These are phyloP conservation scores for Rhizopogon salebrosus DNA, from an alignment of 768 basidiomycete genomes.

Conservation along the genomic window DNA sequence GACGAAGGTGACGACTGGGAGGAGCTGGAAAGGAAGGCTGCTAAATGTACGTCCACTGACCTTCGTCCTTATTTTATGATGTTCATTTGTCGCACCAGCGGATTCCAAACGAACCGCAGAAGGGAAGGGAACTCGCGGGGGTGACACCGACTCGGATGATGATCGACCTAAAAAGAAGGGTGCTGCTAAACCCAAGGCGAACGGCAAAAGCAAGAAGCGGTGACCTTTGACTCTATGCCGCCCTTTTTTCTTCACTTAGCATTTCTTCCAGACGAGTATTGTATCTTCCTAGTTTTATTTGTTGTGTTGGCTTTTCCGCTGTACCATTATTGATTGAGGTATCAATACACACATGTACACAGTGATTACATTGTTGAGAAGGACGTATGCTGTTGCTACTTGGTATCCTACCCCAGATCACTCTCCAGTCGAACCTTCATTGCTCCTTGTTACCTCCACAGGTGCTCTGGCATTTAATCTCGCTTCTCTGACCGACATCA, in stretches of 20 bases:
- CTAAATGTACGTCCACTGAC: conserved; percentile 54
- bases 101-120: conserved; percentile 45
- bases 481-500: conserved; percentile 46
- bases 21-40: conserved; percentile 87
- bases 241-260: not conserved
- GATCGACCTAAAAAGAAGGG: conserved; percentile 40
- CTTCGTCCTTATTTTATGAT: not conserved
- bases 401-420: not conserved
- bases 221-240: conserved; percentile 9
- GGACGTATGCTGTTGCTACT: not conserved
- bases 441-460: not conserved
- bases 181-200: conserved; percentile 27
- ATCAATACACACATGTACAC: not conserved
- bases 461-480: conserved; percentile 14
- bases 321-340: conserved; percentile 6
- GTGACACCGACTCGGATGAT: conserved; percentile 50
- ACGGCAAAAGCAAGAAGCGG: conserved; percentile 37
- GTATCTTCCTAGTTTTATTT: conserved; percentile 5
- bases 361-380: not conserved
- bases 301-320: not conserved
- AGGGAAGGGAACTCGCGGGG: conserved; percentile 33
- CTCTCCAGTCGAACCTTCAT: not conserved
- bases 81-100: conserved; percentile 25
- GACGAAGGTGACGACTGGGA: conserved; percentile 94
- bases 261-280: conserved; percentile 3